Percentiles rank a stretch among this genome's conserved stretches.
phyloP scores from a whole-genome alignment of 1,284 basidiomycete genomes.

The Rhodotorula sp. region DNA sequence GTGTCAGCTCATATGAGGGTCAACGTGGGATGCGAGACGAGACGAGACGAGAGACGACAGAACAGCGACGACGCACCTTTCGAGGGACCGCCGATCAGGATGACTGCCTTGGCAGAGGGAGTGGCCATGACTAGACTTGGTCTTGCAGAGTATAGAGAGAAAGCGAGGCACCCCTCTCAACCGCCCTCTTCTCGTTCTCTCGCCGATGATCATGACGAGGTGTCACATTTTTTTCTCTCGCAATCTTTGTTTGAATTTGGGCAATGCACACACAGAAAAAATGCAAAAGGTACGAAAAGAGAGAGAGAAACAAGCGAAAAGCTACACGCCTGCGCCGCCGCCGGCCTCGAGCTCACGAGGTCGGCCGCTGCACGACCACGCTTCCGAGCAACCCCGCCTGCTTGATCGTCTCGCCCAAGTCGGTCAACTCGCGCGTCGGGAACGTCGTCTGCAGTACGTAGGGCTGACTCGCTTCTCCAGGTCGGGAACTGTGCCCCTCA shows the following conservation, averaged over 20 bases:
- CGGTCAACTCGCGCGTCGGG: constrained; percentile 71
- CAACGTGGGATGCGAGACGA: neutral
- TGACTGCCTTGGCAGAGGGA: constrained; percentile 31
- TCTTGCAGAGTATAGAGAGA: neutral
- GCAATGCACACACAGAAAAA: too few species aligned
- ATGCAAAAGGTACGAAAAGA: too few species aligned
- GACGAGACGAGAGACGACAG: neutral
- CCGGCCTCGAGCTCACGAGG: constrained; percentile 10
- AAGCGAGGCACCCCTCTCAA: too few species aligned
- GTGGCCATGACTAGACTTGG: neutral
- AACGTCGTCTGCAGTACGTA: constrained; percentile 84
- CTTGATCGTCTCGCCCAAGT: constrained; percentile 68
- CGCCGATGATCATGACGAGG: too few species aligned
- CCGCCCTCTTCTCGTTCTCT: too few species aligned
- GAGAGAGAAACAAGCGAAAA: too few species aligned
- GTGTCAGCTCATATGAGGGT: neutral
- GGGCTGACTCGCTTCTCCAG: constrained; percentile 62
- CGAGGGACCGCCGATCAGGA: constrained; percentile 34
- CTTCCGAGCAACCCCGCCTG: constrained; percentile 73
- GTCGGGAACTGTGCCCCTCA: constrained; percentile 60
- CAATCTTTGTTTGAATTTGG: too few species aligned
- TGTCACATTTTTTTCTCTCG: too few species aligned
- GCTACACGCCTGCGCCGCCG: too few species aligned
- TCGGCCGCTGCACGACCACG: constrained; percentile 76
- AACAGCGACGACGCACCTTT: constrained; percentile 22